A percentile compares a stretch with the other conserved stretches of the same genome.
Conservation (phyloP, 495 filamentous ascomycete species). For the Parmelia sp. region DNA sequence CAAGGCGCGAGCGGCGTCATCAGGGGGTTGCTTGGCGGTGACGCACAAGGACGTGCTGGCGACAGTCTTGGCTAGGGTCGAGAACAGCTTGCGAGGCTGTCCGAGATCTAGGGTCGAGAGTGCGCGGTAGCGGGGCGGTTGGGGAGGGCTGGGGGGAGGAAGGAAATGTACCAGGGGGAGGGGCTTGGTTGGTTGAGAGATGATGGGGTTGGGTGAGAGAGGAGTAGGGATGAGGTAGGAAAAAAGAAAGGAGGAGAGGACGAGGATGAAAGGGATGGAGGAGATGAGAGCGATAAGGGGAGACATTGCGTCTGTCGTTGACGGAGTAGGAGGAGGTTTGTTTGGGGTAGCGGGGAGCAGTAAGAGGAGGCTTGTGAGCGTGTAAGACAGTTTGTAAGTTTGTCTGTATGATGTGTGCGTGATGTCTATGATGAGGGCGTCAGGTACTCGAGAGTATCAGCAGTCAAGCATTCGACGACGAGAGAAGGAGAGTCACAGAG, state of each 20-base stretch:
- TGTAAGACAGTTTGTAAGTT: background rate
- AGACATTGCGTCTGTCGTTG: slow-evolving; percentile 3
- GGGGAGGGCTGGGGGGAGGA: background rate
- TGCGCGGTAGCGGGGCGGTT: background rate
- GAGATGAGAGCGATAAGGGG: background rate
- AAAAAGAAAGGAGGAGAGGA: background rate
- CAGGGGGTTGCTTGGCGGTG: background rate
- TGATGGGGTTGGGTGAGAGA: background rate
- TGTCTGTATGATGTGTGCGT: background rate
- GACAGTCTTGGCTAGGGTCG: background rate
- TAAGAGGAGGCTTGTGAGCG: background rate
- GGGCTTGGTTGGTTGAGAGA: background rate
- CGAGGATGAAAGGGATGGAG: slow-evolving; percentile 3
- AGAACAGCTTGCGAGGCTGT: background rate
- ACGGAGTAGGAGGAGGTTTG: background rate
- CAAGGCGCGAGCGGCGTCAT: background rate
- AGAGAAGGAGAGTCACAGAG: slow-evolving; percentile 5
- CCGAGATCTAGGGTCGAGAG: background rate
- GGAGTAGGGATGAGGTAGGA: background rate
- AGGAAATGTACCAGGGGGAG: background rate
- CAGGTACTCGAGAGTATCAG: slow-evolving; percentile 7
- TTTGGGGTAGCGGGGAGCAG: background rate
- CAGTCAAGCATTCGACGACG: slow-evolving; percentile 8
- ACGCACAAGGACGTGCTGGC: background rate
- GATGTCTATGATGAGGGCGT: slow-evolving; percentile 4